Evolutionary conservation across 441 rosid genomes (phyloP), one percentile per base, ranked within the genome.

Genomic region (Breynia disticha): DNA sequence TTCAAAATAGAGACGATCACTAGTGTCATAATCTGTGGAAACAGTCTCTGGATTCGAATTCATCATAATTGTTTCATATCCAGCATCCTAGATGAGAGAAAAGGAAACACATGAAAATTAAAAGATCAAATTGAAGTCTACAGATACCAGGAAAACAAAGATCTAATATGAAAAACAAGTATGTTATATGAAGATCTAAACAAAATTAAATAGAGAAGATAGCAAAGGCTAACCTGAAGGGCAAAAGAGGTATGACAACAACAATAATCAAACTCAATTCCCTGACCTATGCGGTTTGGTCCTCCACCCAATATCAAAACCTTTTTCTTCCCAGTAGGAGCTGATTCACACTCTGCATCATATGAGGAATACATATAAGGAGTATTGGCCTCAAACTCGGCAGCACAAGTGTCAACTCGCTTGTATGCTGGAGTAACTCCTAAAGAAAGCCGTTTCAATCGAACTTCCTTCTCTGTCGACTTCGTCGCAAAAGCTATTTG

Each of bases 311-410:
- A 73, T 73, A 91, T 91, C 84, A 91, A 59, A 59, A 88, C 95
- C 79, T 91, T 88, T 72, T 78, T 84, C 69, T 53, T 79, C 55
- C 16, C 61, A 55, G 86, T 88, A 17, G 98, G 95, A 56, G 79
- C 83, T 58, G 97, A 88, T 75, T 88, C 98, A 41, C 98, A 91
- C 71, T 91, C 98, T 15, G 60, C 59, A 76, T 91, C 98, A 71
- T 88, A 91, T 19, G 95, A 84, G n/a, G 98, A 91, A 62, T 86
- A 91, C 98, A 91, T 86, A 69, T 88, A 91, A 18, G 97, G 98
- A 56, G 98, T 88, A 61, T 84, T 74, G 3, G 98, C 97, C 78
- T 88, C 95, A 63, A 91, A 91, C 72, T 91, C 98, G 16, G 98
- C 97, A 53, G 98, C 97, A 63, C 98, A 88, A 18, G 98, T 91